Evolutionary conservation across 176 grass and related monocot genomes (phyloP), one percentile per base, ranked within the genome.

Genomic region (Aegilops sharonensis): DNA sequence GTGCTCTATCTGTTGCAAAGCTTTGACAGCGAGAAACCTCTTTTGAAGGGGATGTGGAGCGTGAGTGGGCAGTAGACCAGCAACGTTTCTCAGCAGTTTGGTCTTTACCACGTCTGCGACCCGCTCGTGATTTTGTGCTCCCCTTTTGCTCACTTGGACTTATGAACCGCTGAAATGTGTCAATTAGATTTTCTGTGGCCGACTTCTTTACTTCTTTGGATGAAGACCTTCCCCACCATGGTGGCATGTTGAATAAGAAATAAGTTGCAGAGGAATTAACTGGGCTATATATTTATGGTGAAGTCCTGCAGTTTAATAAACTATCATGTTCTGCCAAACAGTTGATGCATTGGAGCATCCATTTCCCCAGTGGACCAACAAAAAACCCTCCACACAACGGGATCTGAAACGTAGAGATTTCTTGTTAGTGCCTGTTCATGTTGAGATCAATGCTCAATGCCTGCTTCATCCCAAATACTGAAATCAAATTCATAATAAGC

Each of bases 1-100:
- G 86, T 40, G 92, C 88, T 75, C 97, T 93, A 75, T 89, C 91
- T 80, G 81, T 92, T 47, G 93, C 90, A 89, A 99, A 99, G 87
- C 94, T 99, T 89, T 99, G 97, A 89, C 97, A 96, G 42, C 94
- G 92, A 73, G 94, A 89, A 74, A 99, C 97, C 81, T 96, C 88
- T 75, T 87, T 95, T 31, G 92, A 92, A 75, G 97, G 97, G 29
- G 97, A 99, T 87, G 97, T 91, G 43, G 94, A 89, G 37, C 92
- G 93, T 88, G 97, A 96, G 77, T 96, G 92, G 77, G 92, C 90
- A 45, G 92, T 93, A 56, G 97, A 99, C 88, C 89, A 90, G 88
- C 85, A 94, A 47, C 94, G 89, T 82, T 94, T 99, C 29, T 93
- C 94, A 52, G 94, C 83, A 73, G 79, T 78, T 86, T 63, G 69